Evolutionary conservation across 208 protist genomes (phyloP).

Genomic region (Acanthamoeba healyi): DNA sequence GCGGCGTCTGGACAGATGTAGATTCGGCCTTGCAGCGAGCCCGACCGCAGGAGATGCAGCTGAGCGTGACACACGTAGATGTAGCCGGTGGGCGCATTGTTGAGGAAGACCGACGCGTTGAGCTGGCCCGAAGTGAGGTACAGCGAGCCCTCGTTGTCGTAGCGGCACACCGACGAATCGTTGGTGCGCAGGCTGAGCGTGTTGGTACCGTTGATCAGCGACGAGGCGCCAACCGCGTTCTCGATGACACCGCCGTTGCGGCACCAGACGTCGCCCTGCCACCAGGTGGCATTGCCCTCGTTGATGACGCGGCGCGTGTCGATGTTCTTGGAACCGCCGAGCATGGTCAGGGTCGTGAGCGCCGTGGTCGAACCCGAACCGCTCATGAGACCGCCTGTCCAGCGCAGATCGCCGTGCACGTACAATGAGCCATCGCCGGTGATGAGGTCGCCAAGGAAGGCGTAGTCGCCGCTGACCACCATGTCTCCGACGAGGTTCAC

Average conservation of each 20-base stretch:
- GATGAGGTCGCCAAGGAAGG: constrained; percentile 34
- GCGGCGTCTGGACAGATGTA: constrained; percentile 27
- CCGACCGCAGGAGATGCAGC: constrained; percentile 38
- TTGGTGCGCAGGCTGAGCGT: constrained; percentile 41
- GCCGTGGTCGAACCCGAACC: constrained; percentile 17
- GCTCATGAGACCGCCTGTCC: constrained; percentile 54
- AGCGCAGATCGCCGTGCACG: constrained; percentile 22
- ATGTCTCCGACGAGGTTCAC: constrained; percentile 5
- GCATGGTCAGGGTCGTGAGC: not conserved
- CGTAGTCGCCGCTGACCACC: not conserved
- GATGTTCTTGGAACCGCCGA: constrained; percentile 60
- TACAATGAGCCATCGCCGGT: not conserved
- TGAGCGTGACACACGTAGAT: constrained; percentile 71
- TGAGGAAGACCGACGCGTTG: constrained; percentile 48
- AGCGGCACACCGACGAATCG: constrained; percentile 41
- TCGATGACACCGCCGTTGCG: constrained; percentile 31
- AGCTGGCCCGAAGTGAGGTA: constrained; percentile 40
- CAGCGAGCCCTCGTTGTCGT: constrained; percentile 57
- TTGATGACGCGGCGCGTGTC: constrained; percentile 12
- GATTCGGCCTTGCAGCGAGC: constrained; percentile 3
- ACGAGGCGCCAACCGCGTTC: not conserved
- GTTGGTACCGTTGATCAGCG: not conserved
- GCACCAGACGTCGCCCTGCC: constrained; percentile 34
- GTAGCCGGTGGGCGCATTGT: constrained; percentile 57
- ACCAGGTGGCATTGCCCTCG: constrained; percentile 54